A percentile compares a stretch with the other conserved stretches of the same genome.
Evolutionary conservation across 352 stramenopile species (phyloP).

Genomic region (Globisporangium irregulare): DNA sequence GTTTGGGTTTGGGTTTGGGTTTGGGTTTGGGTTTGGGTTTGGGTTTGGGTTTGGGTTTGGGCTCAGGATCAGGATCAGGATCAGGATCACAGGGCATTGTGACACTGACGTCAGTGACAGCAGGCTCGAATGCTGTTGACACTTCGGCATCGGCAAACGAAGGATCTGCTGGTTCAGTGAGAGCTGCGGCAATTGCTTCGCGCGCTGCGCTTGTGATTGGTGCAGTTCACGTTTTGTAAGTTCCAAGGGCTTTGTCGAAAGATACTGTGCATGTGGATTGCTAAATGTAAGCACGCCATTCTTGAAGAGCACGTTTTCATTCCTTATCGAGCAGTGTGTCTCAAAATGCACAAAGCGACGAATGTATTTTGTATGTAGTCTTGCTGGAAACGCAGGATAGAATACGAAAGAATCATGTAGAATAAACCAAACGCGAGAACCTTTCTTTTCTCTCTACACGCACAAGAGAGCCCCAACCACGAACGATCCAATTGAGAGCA

Average conservation of each 20-base stretch:
- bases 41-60: too few species aligned
- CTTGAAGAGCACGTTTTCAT: background rate
- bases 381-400: background rate
- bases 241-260: background rate
- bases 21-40: too few species aligned
- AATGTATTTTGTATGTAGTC: background rate
- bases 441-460: background rate
- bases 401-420: background rate
- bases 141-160: background rate
- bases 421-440: background rate
- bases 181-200: too few species aligned
- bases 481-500: constrained; percentile 1
- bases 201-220: background rate
- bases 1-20: too few species aligned
- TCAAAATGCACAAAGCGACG: background rate
- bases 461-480: constrained; percentile 1
- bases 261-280: background rate
- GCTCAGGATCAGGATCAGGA: too few species aligned
- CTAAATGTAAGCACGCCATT: background rate
- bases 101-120: background rate
- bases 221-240: background rate
- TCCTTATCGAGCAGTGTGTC: background rate
- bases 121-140: background rate
- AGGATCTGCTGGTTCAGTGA: background rate
- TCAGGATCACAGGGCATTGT: background rate